Evolutionary conservation across 2,329 filamentous ascomycete genomes (phyloP).

Genomic region (Colletotrichum plurivorum): DNA sequence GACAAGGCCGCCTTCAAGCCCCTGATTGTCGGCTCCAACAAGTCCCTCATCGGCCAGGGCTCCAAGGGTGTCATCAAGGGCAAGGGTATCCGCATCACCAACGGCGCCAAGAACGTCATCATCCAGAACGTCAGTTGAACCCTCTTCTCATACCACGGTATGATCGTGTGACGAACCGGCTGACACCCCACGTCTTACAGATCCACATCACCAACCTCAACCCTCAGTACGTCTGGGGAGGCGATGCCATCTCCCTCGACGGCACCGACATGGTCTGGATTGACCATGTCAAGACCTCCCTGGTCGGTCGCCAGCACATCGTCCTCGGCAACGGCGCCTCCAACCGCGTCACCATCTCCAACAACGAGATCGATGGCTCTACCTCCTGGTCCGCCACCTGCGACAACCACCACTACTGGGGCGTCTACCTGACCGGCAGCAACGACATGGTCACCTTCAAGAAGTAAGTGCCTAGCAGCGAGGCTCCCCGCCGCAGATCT

Average conservation of each 20-base stretch:
- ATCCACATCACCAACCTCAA: constrained; percentile 67
- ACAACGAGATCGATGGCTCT: constrained; percentile 70
- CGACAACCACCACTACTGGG: constrained; percentile 73
- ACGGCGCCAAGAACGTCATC: constrained; percentile 67
- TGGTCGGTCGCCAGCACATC: constrained; percentile 72
- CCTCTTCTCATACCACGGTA: neutral
- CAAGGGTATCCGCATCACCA: constrained; percentile 66
- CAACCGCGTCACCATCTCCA: constrained; percentile 71
- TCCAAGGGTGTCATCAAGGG: constrained; percentile 68
- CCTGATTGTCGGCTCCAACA: constrained; percentile 70
- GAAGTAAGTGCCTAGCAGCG: constrained; percentile 41
- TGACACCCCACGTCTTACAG: neutral
- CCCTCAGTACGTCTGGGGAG: constrained; percentile 72
- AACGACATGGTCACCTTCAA: constrained; percentile 71
- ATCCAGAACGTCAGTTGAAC: constrained; percentile 66
- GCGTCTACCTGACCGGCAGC: constrained; percentile 69
- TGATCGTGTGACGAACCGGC: neutral
- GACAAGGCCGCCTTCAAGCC: constrained; percentile 66
- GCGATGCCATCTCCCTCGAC: constrained; percentile 69
- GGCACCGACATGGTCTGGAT: constrained; percentile 63
- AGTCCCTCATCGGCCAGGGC: constrained; percentile 69
- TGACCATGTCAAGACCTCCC: constrained; percentile 69
- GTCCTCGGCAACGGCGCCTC: constrained; percentile 68
- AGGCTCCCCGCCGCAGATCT: too few relatives aligned
- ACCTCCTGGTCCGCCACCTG: constrained; percentile 70